phyloP scores from a whole-genome alignment of 2,329 filamentous ascomycete species.

The Rutstroemia sp. region DNA sequence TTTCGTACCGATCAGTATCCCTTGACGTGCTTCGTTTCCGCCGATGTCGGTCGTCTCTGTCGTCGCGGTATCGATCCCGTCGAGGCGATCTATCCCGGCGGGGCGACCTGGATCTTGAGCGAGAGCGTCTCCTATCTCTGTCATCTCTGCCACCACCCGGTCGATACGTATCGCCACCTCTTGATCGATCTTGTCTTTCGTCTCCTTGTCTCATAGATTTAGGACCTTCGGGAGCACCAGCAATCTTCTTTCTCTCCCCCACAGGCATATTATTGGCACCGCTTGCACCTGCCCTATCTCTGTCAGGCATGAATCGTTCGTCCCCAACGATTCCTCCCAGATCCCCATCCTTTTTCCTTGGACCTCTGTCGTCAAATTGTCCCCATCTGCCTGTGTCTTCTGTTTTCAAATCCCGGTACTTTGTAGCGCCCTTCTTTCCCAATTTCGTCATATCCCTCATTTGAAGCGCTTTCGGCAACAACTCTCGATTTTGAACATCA shows the following conservation, averaged over 20 bases:
- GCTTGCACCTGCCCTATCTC: slow-evolving; percentile 43
- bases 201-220: slow-evolving; percentile 18
- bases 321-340: slow-evolving; percentile 43
- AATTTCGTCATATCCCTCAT: slow-evolving; percentile 89
- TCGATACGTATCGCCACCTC: slow-evolving; percentile 27
- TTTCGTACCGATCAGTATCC: slow-evolving; percentile 45
- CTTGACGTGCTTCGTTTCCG: slow-evolving; percentile 54
- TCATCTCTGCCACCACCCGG: slow-evolving; percentile 24
- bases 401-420: slow-evolving; percentile 78
- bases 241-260: slow-evolving; percentile 43
- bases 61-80: slow-evolving; percentile 31
- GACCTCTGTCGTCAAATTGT: slow-evolving; percentile 46
- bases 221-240: slow-evolving; percentile 27
- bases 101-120: slow-evolving; percentile 51
- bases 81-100: slow-evolving; percentile 29
- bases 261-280: slow-evolving; percentile 67
- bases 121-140: slow-evolving; percentile 32
- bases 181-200: slow-evolving; percentile 26
- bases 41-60: slow-evolving; percentile 40
- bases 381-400: slow-evolving; percentile 93
- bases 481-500: slow-evolving; percentile 72
- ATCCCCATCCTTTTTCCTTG: slow-evolving; percentile 28
- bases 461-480: slow-evolving; percentile 86
- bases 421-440: slow-evolving; percentile 83
- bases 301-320: slow-evolving; percentile 62